Base-by-base conservation (phyloP, 2,329 filamentous ascomycete genomes). In the Colletotrichum melonis region DNA sequence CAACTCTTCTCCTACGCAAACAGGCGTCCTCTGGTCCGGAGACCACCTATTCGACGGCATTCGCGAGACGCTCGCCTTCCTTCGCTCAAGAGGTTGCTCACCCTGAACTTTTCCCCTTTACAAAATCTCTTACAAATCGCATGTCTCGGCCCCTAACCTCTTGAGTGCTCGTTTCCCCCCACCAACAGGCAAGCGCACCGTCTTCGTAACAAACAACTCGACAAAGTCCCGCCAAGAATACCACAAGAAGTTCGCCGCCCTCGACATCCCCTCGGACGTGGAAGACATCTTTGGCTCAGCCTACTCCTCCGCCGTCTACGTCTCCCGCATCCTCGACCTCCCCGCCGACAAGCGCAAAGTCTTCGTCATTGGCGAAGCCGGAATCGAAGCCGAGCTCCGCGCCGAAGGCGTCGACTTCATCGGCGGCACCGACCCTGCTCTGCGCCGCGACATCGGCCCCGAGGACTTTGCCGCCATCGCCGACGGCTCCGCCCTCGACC, bases 141-240 rank as follows among this genome's bases (percentile, higher is more conserved):
- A 42, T 26, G 11, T 14, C 38, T 49, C 73, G 58, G 55, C 64
- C 54, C 55, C 28, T 62, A 49, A 62, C 63, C 26, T 73, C 22
- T 57, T 24, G 42, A 49, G 70, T 76, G 24, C 54, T 59, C 22
- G 12, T 55, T 57, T 38, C 59, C 30, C 26, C 54, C 6, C 19
- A 75, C 65, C 28, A 42, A 35, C 66, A 97, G 95, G 94, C 80
- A 99, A 99, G 84, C 93, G 93, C 81, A 89, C 97, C 42, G 92
- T 99, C 67, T 99, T 99, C 81, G 97, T 99, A 65, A 99, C 97
- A 54, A 99, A 99, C 86, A 99, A 99, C 86, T 98, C 95, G 80
- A 98, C 97, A 70, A 99, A 99, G 82, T 98, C 96, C 12, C 93
- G 97, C 69, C 87, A 90, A 63, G 95, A 98, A 81, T 99, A 99